phyloP scores from a whole-genome alignment of 306 rosid species.

The Citrullus mucosospermus region DNA sequence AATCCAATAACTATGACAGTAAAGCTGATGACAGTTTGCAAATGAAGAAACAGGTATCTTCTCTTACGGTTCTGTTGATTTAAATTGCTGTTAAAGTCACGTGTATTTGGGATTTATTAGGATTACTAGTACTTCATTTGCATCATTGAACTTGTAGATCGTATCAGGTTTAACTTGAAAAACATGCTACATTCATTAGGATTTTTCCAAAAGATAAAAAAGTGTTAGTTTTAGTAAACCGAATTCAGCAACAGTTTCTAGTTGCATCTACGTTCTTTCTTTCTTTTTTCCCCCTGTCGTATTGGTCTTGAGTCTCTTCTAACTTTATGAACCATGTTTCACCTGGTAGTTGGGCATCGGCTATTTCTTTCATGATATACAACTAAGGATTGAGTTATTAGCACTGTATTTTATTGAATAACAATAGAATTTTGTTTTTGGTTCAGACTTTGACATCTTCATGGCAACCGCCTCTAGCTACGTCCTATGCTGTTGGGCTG shows the following conservation, averaged over 20 bases:
- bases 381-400: background rate
- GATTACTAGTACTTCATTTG: background rate
- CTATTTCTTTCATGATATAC: background rate
- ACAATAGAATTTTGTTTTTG: conserved; percentile 2
- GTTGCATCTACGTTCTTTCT: background rate
- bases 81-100: background rate
- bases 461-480: conserved; percentile 52
- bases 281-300: background rate
- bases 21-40: conserved; percentile 23
- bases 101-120: background rate
- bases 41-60: conserved; percentile 55
- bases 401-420: background rate
- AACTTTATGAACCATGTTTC: background rate
- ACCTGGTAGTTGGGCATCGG: background rate
- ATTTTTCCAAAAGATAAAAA: background rate
- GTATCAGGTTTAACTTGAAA: background rate
- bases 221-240: background rate
- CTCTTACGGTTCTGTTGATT: background rate
- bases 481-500: conserved; percentile 63
- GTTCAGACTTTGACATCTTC: conserved; percentile 55
- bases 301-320: background rate
- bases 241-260: background rate
- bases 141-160: background rate
- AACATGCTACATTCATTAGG: background rate
- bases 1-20: conserved; percentile 43